These are phyloP conservation scores for Platanus orientalis DNA, from an alignment of 164 flowering plant genomes.

Conservation along the genomic window DNA sequence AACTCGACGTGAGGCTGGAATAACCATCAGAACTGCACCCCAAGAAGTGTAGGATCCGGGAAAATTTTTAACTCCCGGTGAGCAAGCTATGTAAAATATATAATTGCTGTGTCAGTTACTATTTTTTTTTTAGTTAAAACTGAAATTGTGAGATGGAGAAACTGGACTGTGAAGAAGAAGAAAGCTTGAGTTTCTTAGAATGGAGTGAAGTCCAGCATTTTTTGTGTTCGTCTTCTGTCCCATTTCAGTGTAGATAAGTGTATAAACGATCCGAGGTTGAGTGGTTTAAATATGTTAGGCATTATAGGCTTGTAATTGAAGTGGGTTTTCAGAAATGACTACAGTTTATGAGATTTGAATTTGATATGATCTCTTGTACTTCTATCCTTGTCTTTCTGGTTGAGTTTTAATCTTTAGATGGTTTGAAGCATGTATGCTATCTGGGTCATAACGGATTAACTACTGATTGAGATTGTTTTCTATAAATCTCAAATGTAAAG, in stretches of 20 bases:
- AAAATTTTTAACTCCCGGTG: constrained; percentile 19
- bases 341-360: not conserved
- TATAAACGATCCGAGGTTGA: not conserved
- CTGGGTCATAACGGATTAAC: too few species aligned
- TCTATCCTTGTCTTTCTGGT: not conserved
- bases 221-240: too few species aligned
- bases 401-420: not conserved
- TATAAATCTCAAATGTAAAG: too few species aligned
- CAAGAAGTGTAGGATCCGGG: constrained; percentile 8
- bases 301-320: not conserved
- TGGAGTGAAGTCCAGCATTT: not conserved
- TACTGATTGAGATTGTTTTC: too few species aligned
- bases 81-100: not conserved
- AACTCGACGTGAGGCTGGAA: not conserved
- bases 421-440: not conserved
- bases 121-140: too few species aligned
- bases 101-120: too few species aligned
- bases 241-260: not conserved
- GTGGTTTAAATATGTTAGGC: not conserved
- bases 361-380: not conserved
- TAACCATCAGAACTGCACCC: not conserved
- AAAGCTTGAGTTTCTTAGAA: not conserved
- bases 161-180: not conserved
- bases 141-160: not conserved
- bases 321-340: not conserved